Base-by-base conservation (phyloP, 768 basidiomycete genomes). In the Mycena epipterygia region DNA sequence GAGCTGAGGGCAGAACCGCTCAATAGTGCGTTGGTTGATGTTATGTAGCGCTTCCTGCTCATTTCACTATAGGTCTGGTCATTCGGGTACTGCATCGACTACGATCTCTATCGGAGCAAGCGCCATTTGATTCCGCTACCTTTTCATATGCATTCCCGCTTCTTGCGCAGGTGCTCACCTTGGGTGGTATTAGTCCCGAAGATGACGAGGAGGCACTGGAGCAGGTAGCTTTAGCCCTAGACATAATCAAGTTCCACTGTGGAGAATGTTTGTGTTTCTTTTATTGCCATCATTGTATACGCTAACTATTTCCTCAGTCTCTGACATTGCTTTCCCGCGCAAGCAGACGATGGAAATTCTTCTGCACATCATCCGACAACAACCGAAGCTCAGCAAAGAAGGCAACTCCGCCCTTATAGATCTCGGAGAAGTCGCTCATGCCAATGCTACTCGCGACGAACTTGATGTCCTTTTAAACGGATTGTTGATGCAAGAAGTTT, bases 51-150 rank as follows among this genome's bases (percentile, higher is more conserved):
- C 35, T 23, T 21, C 13, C 39, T 46, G 37, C 32, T 56, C 53
- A 46, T 3, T 51, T 56, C 37, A 23, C 19, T 74, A 46, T 41
- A 96, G 96, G 85, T 8, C 84, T 98, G 35, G 86, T 97, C 29
- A 83, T 94, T 52, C 93, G 98, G 30, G 91, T 99, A 1, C 84
- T 99, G 2, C 93, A 97, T 78, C 90, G 94, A 23, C 79, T 99
- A 0, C 90, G 94, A 23, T 92, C 88, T 67, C 84, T 97, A 5
- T 91, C 95, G 0, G 94, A 97, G 70, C 92, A 95, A 72, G 81
- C 88, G 0, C 90, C 95, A 0, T 92, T 98, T 58, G 95, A 97
- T 76, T 87, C 92, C 0, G 90, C 94, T 2, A 96, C 96, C 0
- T 97, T 94, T 80, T 90, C 94, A 0, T 95, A 96, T 73, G 81